Conservation (phyloP, 176 grass and related monocot species). For the Avena eriantha region DNA sequence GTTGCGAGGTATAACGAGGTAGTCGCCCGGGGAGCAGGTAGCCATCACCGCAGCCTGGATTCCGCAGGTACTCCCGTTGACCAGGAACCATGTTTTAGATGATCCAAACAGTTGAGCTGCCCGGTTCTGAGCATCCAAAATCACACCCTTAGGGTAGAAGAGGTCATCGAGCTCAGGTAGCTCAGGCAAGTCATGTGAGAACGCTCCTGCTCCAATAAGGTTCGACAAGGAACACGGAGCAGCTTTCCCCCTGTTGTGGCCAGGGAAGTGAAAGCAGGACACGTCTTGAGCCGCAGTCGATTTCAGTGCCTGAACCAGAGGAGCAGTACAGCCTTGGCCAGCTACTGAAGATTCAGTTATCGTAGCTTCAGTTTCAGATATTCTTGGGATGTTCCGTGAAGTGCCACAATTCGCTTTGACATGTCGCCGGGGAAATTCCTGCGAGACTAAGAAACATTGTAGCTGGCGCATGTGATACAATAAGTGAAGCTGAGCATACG, state of each 20-base stretch:
- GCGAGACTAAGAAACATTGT: neutral
- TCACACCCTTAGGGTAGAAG: conserved; percentile 79
- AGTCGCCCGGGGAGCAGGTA: conserved; percentile 68
- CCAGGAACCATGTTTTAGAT: conserved; percentile 80
- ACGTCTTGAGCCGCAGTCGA: conserved; percentile 66
- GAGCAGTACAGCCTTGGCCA: conserved; percentile 36
- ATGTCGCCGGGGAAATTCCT: conserved; percentile 31
- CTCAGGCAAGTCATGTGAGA: conserved; percentile 77
- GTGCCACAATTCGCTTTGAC: conserved; percentile 23
- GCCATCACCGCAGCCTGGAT: conserved; percentile 91
- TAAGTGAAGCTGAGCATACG: neutral
- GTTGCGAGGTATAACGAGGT: conserved; percentile 75
- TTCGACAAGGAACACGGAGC: conserved; percentile 52
- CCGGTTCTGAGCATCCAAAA: conserved; percentile 65
- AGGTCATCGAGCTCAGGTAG: conserved; percentile 83
- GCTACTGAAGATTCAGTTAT: conserved; percentile 25
- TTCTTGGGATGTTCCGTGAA: neutral
- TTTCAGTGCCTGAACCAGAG: conserved; percentile 70
- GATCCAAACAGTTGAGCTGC: conserved; percentile 80
- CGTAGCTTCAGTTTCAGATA: conserved; percentile 19
- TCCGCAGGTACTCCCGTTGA: conserved; percentile 84
- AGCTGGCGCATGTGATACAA: neutral
- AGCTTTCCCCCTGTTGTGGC: conserved; percentile 80
- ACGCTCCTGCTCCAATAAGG: conserved; percentile 49
- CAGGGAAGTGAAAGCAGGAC: conserved; percentile 90